Conservation (phyloP, 2,329 filamentous ascomycete genomes). For the Thelonectria blattea region DNA sequence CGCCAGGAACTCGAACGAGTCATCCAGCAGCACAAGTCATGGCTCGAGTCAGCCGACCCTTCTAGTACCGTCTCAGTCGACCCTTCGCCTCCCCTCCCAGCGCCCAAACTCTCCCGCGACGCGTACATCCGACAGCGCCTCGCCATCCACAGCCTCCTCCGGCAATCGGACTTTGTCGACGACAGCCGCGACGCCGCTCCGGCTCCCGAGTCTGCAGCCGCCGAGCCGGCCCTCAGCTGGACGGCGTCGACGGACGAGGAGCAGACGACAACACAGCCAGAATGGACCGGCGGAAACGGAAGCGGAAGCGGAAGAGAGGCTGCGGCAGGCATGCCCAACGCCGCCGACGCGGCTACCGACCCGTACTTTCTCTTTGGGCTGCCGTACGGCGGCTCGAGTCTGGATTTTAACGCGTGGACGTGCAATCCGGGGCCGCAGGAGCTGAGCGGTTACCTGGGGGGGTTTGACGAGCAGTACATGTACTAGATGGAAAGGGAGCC, state of each 20-base stretch:
- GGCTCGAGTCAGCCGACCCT: conserved; percentile 34
- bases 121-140: conserved; percentile 40
- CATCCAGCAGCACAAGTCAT: conserved; percentile 34
- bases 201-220: conserved; percentile 24
- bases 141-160: conserved; percentile 48
- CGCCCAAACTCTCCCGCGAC: conserved; percentile 30
- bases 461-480: conserved; percentile 38
- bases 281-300: conserved; percentile 13
- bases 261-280: conserved; percentile 8
- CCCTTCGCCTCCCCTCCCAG: conserved; percentile 5
- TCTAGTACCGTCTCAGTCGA: conserved; percentile 25
- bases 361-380: conserved; percentile 33
- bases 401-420: conserved; percentile 33
- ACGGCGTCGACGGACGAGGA: conserved; percentile 34
- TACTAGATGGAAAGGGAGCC: conserved; percentile 19
- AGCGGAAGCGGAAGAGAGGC: background rate
- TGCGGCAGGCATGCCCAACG: conserved; percentile 10
- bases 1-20: conserved; percentile 37
- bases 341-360: conserved; percentile 23
- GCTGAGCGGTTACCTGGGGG: conserved; percentile 22
- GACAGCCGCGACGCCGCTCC: conserved; percentile 44
- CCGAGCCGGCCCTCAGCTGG: conserved; percentile 30
- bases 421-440: conserved; percentile 27
- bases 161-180: conserved; percentile 48
- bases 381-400: conserved; percentile 26